A percentile compares a stretch with the other conserved stretches of the same genome.
phyloP scores from a whole-genome alignment of 2,329 filamentous ascomycete species.

The Cytospora paraplurivora region DNA sequence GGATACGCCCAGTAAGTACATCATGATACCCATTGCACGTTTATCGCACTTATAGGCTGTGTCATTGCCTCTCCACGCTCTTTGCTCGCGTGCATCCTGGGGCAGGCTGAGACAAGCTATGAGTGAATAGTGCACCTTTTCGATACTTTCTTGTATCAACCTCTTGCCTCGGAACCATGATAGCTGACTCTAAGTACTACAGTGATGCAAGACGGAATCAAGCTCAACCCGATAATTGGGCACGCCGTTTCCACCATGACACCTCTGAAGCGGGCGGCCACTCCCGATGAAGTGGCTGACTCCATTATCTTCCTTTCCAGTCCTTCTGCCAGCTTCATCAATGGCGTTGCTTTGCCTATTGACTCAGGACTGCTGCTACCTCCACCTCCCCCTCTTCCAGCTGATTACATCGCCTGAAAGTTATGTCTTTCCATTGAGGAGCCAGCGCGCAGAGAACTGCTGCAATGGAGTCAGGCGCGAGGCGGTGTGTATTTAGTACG shows the following conservation, averaged over 20 bases:
- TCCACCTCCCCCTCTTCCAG: slow-evolving; percentile 3
- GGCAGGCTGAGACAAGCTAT: neutral
- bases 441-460: neutral
- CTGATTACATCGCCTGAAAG: neutral
- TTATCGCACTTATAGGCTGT: neutral
- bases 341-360: slow-evolving; percentile 17
- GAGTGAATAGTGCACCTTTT: neutral
- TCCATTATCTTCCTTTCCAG: slow-evolving; percentile 28
- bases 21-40: neutral
- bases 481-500: neutral
- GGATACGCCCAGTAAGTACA: slow-evolving; percentile 33
- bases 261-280: slow-evolving; percentile 23
- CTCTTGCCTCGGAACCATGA: neutral
- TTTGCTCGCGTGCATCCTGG: neutral
- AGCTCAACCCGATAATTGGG: slow-evolving; percentile 25
- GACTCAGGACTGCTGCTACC: slow-evolving; percentile 1
- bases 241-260: slow-evolving; percentile 24
- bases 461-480: neutral
- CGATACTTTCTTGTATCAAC: neutral
- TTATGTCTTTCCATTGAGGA: neutral
- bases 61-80: neutral
- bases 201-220: slow-evolving; percentile 31
- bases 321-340: slow-evolving; percentile 26
- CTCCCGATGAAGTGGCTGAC: slow-evolving; percentile 29
- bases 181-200: neutral